Evolutionary conservation across 148 eudicot species (phyloP), one percentile per base, ranked within the genome.

Genomic region (Hydrangea macrophylla): DNA sequence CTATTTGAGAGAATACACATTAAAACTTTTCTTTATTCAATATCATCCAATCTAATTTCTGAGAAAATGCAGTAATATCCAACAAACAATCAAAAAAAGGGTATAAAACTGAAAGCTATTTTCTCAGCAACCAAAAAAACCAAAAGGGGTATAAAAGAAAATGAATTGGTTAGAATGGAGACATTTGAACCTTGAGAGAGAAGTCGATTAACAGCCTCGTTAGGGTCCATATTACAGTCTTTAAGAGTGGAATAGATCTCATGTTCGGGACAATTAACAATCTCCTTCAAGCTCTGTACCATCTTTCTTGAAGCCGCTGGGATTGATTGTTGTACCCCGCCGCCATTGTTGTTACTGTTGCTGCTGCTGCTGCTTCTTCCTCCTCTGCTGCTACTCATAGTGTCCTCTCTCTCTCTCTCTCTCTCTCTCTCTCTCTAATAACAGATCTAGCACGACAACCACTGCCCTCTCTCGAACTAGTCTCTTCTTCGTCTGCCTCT

Each of bases 211-310:
- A 90, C 96, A 25, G 98, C 83, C 76, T 90, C 98, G 79, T 84
- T 82, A 74, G 96, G 96, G 91, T 94, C 97, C 98, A 94, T 94
- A 65, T 94, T 83, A 79, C 96, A 94, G 7, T 94, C 98, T 74
- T 86, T 86, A 58, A 94, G 97, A 73, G 80, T 76, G 51, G 89
- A 76, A 70, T 90, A 94, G 92, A 94, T 94, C 90, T 94, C 98
- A 39, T 75, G 68, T 48, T 94, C 98, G 26, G 97, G 77, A 44
- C 84, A 87, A 75, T 80, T 84, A 0, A 94, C 98, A 53, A 90
- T 84, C 89, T 94, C 98, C 74, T 85, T 94, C 69, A 94, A 78
- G 70, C 84, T 83, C 79, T 80, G 87, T 12, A 92, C 84, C 64
- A 92, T 79, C 84, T 87, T 87, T 72, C 85, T 84, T 6, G 89